Conservation (phyloP, 371 early-diverging fungal species). For the Neoconidiobolus thromboides region DNA sequence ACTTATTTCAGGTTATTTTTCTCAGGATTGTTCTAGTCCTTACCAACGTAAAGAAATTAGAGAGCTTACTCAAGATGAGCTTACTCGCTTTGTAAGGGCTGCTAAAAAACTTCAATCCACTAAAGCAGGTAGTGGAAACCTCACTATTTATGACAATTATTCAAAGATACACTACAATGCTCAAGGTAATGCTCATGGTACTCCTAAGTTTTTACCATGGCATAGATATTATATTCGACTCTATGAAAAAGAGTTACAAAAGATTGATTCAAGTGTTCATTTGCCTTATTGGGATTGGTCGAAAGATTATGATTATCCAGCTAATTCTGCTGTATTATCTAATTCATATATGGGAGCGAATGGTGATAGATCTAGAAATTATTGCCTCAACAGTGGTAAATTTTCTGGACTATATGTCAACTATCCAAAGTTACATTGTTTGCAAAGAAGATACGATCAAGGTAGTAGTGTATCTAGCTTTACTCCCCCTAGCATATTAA, state of each 20-base stretch:
- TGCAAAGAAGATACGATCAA: neutral
- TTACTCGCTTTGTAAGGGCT: neutral
- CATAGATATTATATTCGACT: constrained; percentile 16
- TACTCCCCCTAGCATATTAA: neutral
- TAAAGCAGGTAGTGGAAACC: no score
- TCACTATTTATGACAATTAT: no score
- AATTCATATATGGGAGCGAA: constrained; percentile 9
- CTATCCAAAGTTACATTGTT: neutral
- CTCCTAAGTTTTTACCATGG: constrained; percentile 17
- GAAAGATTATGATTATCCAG: constrained; percentile 9
- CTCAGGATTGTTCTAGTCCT: neutral
- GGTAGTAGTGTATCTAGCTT: neutral
- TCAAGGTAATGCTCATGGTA: neutral
- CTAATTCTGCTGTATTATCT: constrained; percentile 2
- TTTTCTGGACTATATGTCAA: neutral
- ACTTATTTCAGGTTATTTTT: no score
- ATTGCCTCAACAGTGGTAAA: neutral
- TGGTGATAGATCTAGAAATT: constrained; percentile 2
- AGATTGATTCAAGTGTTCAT: constrained; percentile 16
- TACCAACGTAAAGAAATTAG: neutral
- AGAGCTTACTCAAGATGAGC: neutral
- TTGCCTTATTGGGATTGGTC: constrained; percentile 37
- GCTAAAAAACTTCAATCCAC: neutral
- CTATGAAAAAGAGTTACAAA: constrained; percentile 15
- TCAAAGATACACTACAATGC: no score